Evolutionary conservation across 768 basidiomycete genomes (phyloP).

Genomic region (Peribolospora baueri): DNA sequence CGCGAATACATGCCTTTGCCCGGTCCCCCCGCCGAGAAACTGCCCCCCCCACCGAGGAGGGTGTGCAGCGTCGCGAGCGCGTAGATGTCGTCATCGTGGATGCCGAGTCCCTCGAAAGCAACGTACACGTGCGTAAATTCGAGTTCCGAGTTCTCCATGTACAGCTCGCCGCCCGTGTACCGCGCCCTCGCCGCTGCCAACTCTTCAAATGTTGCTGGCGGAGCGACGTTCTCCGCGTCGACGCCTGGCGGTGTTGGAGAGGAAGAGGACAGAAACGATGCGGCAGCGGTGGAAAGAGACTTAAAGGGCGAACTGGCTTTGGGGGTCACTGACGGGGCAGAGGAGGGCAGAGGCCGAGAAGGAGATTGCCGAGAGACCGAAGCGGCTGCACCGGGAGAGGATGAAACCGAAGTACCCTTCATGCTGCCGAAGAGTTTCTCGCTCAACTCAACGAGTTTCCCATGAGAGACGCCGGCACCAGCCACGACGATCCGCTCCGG

Average conservation of each 20-base stretch:
- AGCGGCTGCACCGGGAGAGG: constrained; percentile 12
- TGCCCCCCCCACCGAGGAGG: constrained; percentile 80
- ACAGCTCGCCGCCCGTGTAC: constrained; percentile 67
- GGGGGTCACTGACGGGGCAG: not conserved
- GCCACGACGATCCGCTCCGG: constrained; percentile 92
- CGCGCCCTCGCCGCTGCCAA: constrained; percentile 19
- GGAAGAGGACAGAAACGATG: constrained; percentile 2
- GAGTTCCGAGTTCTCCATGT: constrained; percentile 27
- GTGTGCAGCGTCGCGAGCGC: constrained; percentile 82
- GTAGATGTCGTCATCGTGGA: constrained; percentile 78
- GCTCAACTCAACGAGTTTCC: constrained; percentile 59
- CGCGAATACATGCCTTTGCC: constrained; percentile 99
- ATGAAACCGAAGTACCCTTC: constrained; percentile 18
- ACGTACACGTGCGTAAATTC: constrained; percentile 87
- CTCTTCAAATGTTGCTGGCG: constrained; percentile 11
- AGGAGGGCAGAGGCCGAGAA: constrained; percentile 17
- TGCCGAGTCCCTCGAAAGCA: constrained; percentile 71
- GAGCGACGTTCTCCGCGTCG: not conserved
- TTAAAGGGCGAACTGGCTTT: constrained; percentile 23
- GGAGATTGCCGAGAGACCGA: constrained; percentile 3
- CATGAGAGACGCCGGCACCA: constrained; percentile 74
- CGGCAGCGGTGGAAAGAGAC: constrained; percentile 17
- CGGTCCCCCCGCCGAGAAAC: constrained; percentile 91
- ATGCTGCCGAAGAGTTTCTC: constrained; percentile 58
- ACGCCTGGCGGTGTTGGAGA: constrained; percentile 4